A percentile compares a stretch with the other conserved stretches of the same genome.
phyloP scores from a whole-genome alignment of 441 rosid species.

The Geranium incanum region DNA sequence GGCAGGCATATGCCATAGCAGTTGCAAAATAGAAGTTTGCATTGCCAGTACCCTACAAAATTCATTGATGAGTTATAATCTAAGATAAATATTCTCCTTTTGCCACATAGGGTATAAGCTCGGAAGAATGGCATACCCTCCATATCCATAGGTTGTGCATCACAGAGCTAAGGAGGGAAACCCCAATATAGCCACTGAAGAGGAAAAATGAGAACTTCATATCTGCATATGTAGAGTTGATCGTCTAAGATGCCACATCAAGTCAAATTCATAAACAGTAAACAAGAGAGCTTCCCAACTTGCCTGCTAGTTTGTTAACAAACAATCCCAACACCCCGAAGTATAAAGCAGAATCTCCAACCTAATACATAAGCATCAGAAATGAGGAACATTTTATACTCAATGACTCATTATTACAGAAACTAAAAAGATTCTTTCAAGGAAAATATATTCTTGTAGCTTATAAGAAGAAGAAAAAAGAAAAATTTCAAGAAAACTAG shows the following conservation, averaged over 20 bases:
- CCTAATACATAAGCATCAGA: conserved; percentile 36
- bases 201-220: conserved; percentile 86
- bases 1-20: conserved; percentile 78
- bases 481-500: not conserved
- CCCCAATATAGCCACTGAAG: conserved; percentile 82
- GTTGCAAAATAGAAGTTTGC: conserved; percentile 95
- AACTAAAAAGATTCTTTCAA: not conserved
- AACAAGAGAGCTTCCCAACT: conserved; percentile 23
- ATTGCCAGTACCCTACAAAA: conserved; percentile 82
- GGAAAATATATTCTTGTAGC: not conserved
- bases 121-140: conserved; percentile 53
- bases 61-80: conserved; percentile 18
- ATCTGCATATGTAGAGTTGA: conserved; percentile 37
- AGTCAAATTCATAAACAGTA: conserved; percentile 15
- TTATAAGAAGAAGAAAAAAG: not conserved
- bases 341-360: conserved; percentile 87
- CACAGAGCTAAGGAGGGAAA: conserved; percentile 88
- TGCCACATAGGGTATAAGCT: conserved; percentile 7
- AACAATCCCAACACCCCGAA: conserved; percentile 73
- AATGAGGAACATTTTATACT: conserved; percentile 12
- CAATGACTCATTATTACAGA: not conserved
- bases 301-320: conserved; percentile 75
- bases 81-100: conserved; percentile 9
- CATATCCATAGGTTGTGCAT: conserved; percentile 98
- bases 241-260: conserved; percentile 20